Evolutionary conservation across 352 stramenopile species (phyloP), one percentile per base, ranked within the genome.

Genomic region (Phytopythium chamaehyphon): DNA sequence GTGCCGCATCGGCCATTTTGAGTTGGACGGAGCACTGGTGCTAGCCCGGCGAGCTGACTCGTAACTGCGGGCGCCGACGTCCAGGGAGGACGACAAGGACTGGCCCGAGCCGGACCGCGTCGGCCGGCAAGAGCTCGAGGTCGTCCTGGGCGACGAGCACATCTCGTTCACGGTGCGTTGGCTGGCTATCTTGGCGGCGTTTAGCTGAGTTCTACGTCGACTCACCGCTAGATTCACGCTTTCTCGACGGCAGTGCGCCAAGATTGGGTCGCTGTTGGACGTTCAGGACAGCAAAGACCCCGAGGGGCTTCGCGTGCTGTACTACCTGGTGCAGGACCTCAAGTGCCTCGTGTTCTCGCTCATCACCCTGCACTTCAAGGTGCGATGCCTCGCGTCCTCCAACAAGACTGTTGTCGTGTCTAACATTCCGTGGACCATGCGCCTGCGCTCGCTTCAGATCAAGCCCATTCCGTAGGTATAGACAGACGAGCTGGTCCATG

Each of bases 261-360:
- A 98, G 72, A 98, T 99, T 62, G 92, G 90, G 16, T 98, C 90
- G 46, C 70, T 98, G 46, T 64, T 96, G 33, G 90, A 98, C 55
- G 91, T 98, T 16, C 83, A 98, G 63, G 86, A 97, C 57, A 98
- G 90, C 73, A 93, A 97, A 28, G 96, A 99, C 66, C 95, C 95
- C 0, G 90, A 98, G 51, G 95, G 95, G 22, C 74, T 98, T 19
- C 71, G 83, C 18, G 81, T 91, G 46, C 96, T 99, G 51, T 98
- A 98, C 72, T 98, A 98, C 71, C 74, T 99, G 26, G 90, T 97
- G 22, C 95, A 98, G 69, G 96, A 99, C 68, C 74, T 99, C 45
- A 98, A 98, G 64, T 98, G 92, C 60, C 66, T 99, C 22, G 87
- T 98, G 15, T 96, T 98, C 54, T 98, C 87, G 35, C 82, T 99